These are phyloP conservation scores for Tritrichomonas foetus DNA, from an alignment of 208 protist genomes.

Conservation along the genomic window DNA sequence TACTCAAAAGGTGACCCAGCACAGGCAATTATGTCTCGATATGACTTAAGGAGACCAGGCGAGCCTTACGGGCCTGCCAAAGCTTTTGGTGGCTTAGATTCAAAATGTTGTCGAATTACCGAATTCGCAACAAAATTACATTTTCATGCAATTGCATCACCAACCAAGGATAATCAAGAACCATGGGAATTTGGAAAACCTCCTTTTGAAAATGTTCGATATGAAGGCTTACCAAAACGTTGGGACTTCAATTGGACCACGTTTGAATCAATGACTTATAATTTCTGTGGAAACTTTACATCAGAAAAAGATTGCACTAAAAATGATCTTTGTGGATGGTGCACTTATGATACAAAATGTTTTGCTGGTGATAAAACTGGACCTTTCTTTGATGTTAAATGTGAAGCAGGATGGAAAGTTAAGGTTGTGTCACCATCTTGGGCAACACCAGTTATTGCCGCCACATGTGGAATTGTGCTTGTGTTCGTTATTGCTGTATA, in stretches of 20 bases:
- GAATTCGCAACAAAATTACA: too few relatives aligned
- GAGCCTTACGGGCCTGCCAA: not conserved
- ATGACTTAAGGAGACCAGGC: not conserved
- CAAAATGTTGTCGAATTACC: not conserved
- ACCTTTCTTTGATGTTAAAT: not conserved
- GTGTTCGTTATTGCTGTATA: not conserved
- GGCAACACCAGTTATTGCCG: slow-evolving; percentile 7
- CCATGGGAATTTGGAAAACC: not conserved
- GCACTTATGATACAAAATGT: not conserved
- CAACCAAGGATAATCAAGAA: not conserved
- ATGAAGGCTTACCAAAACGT: not conserved
- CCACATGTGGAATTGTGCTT: not conserved
- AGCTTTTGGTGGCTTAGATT: not conserved
- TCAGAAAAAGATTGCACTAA: not conserved
- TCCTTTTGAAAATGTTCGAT: not conserved
- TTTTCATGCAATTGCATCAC: not conserved
- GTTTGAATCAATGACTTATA: not conserved
- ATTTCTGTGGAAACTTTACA: not conserved
- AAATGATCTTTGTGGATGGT: not conserved
- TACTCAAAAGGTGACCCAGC: not conserved
- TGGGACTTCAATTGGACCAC: not conserved
- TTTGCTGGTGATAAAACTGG: not conserved
- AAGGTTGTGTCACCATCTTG: not conserved
- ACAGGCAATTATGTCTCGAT: not conserved
- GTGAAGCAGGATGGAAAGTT: not conserved